A percentile compares a stretch with the other conserved stretches of the same genome.
Evolutionary conservation across 192 early-diverging fungal genomes (phyloP).

Genomic region (Gonapodya prolifera): DNA sequence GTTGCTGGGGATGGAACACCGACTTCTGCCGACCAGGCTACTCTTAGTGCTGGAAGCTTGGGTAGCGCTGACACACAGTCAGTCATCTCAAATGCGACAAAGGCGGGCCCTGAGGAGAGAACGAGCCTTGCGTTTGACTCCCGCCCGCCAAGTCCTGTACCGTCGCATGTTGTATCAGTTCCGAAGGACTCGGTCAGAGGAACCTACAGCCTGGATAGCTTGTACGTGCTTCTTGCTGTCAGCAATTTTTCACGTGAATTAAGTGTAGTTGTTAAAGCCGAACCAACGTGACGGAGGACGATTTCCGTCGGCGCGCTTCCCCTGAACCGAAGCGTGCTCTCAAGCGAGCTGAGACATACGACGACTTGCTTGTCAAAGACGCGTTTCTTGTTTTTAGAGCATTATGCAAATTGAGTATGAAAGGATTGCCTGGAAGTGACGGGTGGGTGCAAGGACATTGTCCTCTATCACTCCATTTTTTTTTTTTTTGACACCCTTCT

Average conservation of each 20-base stretch:
- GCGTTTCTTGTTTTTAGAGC: conserved; percentile 76
- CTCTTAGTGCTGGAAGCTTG: neutral
- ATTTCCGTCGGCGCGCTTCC: neutral
- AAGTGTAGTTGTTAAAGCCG: neutral
- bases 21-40: neutral
- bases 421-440: conserved; percentile 49
- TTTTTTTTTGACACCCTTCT: neutral
- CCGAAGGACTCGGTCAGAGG: conserved; percentile 7
- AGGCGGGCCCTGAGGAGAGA: neutral
- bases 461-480: neutral
- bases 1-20: neutral
- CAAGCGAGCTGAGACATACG: neutral
- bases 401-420: conserved; percentile 81
- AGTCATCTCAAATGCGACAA: conserved; percentile 8
- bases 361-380: conserved; percentile 35
- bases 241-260: neutral
- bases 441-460: conserved; percentile 16
- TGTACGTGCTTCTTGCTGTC: conserved; percentile 9
- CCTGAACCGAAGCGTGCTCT: neutral
- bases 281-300: neutral
- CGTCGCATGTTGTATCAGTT: neutral
- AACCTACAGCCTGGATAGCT: conserved; percentile 15
- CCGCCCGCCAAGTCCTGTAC: neutral
- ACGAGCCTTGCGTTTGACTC: conserved; percentile 4
- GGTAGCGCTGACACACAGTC: conserved; percentile 6